phyloP scores from a whole-genome alignment of 305 asterid genomes.

The Withania somnifera region DNA sequence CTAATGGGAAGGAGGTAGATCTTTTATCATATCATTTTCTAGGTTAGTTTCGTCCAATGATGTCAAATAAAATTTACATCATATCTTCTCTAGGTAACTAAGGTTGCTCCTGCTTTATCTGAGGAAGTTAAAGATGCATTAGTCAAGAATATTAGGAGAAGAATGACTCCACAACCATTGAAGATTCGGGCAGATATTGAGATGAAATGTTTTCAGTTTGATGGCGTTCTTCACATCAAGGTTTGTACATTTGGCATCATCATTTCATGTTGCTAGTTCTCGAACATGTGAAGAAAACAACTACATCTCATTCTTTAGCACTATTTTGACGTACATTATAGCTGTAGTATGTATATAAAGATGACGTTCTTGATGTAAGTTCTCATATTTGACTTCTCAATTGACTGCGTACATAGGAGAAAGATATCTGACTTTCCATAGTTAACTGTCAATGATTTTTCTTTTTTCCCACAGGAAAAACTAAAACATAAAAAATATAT shows the following conservation, averaged over 20 bases:
- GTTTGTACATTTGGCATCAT: conserved; percentile 18
- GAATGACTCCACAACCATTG: conserved; percentile 98
- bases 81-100: conserved; percentile 42
- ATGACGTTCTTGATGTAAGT: too few relatives aligned
- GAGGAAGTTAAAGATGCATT: conserved; percentile 86
- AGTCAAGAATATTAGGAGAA: conserved; percentile 85
- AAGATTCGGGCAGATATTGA: conserved; percentile 96
- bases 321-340: not conserved
- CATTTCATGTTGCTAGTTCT: not conserved
- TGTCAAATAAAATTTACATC: conserved; percentile 1
- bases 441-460: not conserved
- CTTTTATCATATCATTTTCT: not conserved
- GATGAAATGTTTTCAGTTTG: conserved; percentile 97
- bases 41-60: not conserved
- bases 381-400: too few relatives aligned
- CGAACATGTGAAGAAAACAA: not conserved
- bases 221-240: conserved; percentile 96
- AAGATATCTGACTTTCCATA: not conserved
- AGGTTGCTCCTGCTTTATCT: conserved; percentile 75
- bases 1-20: conserved; percentile 79
- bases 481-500: not conserved
- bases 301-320: not conserved
- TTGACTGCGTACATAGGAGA: too few relatives aligned
- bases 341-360: not conserved
- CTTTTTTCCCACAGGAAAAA: not conserved